A percentile compares a stretch with the other conserved stretches of the same genome.
These are phyloP conservation scores for Colletotrichum destructivum DNA, from an alignment of 2,329 filamentous ascomycete genomes.

Conservation along the genomic window DNA sequence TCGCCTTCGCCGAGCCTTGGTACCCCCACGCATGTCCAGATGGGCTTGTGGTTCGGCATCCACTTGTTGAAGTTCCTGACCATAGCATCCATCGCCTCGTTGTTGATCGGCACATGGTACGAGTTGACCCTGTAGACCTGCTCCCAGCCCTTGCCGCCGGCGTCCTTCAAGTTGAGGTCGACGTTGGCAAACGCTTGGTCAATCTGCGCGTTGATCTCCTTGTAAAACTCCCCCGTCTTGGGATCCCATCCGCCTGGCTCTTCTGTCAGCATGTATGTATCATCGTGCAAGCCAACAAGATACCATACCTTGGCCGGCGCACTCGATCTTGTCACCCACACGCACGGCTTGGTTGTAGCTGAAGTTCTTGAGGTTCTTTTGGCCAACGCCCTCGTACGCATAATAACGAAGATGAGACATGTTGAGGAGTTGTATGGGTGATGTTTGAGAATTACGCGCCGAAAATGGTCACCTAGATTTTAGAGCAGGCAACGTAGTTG, in stretches of 20 bases:
- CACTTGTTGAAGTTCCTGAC: conserved; percentile 63
- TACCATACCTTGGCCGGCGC: conserved; percentile 60
- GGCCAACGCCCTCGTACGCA: conserved; percentile 52
- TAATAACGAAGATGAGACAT: conserved; percentile 53
- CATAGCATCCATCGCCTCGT: conserved; percentile 59
- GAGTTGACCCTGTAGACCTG: conserved; percentile 66
- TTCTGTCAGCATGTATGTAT: not conserved
- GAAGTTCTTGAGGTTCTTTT: conserved; percentile 50
- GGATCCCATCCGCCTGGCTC: conserved; percentile 53
- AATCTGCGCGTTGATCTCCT: conserved; percentile 61
- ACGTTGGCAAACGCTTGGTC: conserved; percentile 71
- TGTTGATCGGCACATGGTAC: conserved; percentile 60
- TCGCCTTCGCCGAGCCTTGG: conserved; percentile 59
- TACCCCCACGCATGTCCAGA: conserved; percentile 70
- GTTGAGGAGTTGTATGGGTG: not conserved
- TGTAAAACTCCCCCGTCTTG: conserved; percentile 46
- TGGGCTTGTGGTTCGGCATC: conserved; percentile 66
- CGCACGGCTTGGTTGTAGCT: conserved; percentile 65
- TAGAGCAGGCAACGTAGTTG: not conserved
- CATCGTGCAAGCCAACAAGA: too few relatives aligned
- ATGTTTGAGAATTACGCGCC: not conserved
- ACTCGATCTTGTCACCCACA: conserved; percentile 63
- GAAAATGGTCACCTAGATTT: not conserved
- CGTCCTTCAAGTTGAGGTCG: conserved; percentile 63
- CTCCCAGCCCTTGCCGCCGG: conserved; percentile 70